Conservation (phyloP, 2,329 filamentous ascomycete species). For the Ophidiomyces ophidiicola region DNA sequence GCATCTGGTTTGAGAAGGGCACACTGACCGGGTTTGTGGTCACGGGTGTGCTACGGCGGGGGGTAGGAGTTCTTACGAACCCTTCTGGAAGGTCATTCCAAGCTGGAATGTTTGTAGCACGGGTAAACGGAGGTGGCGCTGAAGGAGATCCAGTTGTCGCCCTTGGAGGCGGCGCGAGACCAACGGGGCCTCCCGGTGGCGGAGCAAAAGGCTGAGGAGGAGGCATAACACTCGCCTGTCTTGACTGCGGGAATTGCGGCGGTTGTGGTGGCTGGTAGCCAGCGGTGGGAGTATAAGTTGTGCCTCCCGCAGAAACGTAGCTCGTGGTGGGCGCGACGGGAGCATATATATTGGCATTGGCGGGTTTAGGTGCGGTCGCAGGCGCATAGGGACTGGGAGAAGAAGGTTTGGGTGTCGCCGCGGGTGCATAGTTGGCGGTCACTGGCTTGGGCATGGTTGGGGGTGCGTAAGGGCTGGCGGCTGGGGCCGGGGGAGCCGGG, state of each 20-base stretch:
- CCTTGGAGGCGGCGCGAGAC: conserved; percentile 50
- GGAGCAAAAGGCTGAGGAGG: conserved; percentile 34
- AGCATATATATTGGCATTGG: conserved; percentile 20
- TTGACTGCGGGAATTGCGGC: too few species aligned
- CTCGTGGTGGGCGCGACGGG: conserved; percentile 18
- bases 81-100: conserved; percentile 93
- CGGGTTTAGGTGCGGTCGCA: conserved; percentile 12
- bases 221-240: conserved; percentile 21
- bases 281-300: conserved; percentile 27
- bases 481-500: too few species aligned
- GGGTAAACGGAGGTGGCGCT: conserved; percentile 48
- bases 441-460: conserved; percentile 12
- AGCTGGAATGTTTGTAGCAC: conserved; percentile 58
- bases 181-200: conserved; percentile 32
- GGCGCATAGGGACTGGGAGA: conserved; percentile 22
- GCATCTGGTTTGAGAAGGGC: conserved; percentile 59
- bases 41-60: conserved; percentile 62
- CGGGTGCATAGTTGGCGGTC: background rate
- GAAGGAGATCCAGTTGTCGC: conserved; percentile 55
- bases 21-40: conserved; percentile 50
- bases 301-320: conserved; percentile 25
- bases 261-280: conserved; percentile 49
- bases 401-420: too few species aligned
- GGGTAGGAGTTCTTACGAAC: conserved; percentile 58
- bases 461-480: conserved; percentile 23